Percentiles rank a stretch among this genome's conserved stretches.
phyloP scores from a whole-genome alignment of 2,329 filamentous ascomycete species.

The Fusarium brachygibbosum region DNA sequence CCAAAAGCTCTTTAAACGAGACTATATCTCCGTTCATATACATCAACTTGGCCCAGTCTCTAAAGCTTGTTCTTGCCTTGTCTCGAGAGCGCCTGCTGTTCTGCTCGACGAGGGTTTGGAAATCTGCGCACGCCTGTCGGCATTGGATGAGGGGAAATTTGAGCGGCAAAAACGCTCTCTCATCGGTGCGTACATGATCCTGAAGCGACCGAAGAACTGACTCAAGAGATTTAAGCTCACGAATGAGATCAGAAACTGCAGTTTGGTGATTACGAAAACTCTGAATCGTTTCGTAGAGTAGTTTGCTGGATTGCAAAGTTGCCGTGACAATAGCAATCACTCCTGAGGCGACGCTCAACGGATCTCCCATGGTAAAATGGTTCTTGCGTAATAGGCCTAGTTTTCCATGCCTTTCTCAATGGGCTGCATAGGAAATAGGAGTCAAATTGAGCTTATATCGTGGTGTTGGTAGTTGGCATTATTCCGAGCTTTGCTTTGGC shows the following conservation, averaged over 20 bases:
- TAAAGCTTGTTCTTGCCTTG: conserved; percentile 47
- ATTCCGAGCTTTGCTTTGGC: neutral
- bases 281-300: conserved; percentile 37
- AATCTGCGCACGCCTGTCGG: conserved; percentile 58
- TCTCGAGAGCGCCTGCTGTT: conserved; percentile 42
- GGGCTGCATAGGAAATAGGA: neutral
- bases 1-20: conserved; percentile 56
- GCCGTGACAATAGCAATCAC: conserved; percentile 32
- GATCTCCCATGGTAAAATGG: conserved; percentile 3
- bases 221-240: conserved; percentile 19
- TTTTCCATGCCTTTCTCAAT: neutral
- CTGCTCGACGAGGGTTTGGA: conserved; percentile 53
- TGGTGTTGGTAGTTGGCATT: neutral
- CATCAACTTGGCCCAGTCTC: conserved; percentile 60
- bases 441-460: neutral
- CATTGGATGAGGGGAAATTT: conserved; percentile 57
- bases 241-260: conserved; percentile 20
- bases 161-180: conserved; percentile 33
- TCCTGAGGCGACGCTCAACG: conserved; percentile 12
- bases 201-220: conserved; percentile 2
- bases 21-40: conserved; percentile 61
- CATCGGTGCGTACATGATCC: conserved; percentile 18
- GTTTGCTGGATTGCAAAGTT: conserved; percentile 35
- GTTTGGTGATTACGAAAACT: conserved; percentile 35
- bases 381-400: neutral